These are phyloP conservation scores for Epichloe scottii DNA, from an alignment of 2,329 filamentous ascomycete species.

Conservation along the genomic window DNA sequence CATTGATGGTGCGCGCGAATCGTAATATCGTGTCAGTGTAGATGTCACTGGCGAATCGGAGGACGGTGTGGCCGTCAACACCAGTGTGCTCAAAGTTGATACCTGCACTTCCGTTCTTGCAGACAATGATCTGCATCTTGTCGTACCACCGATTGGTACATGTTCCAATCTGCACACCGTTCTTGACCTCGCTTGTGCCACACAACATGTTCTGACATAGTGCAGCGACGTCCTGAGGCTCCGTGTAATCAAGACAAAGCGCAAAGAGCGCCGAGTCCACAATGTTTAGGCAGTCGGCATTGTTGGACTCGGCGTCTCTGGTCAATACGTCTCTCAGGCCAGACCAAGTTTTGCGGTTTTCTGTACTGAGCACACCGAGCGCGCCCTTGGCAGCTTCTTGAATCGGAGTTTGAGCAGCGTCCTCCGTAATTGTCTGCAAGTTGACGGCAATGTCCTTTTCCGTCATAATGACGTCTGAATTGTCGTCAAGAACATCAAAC, in stretches of 20 bases:
- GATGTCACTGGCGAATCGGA: constrained; percentile 89
- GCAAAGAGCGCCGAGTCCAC: constrained; percentile 91
- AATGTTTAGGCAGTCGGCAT: constrained; percentile 89
- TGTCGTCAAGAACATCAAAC: constrained; percentile 94
- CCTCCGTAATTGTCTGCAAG: constrained; percentile 80
- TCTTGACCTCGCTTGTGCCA: constrained; percentile 81
- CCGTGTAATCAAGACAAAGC: constrained; percentile 84
- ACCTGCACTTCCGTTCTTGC: constrained; percentile 93
- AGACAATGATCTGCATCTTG: constrained; percentile 97
- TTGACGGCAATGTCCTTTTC: constrained; percentile 90
- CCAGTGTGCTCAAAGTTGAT: constrained; percentile 99
- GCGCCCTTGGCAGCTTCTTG: constrained; percentile 93
- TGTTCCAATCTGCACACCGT: constrained; percentile 89
- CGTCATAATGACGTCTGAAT: constrained; percentile 91
- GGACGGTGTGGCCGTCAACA: constrained; percentile 91
- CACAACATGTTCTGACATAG: constrained; percentile 99
- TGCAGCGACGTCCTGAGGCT: constrained; percentile 65
- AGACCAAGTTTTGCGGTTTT: constrained; percentile 95
- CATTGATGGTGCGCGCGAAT: constrained; percentile 91
- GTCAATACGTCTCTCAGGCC: constrained; percentile 79
- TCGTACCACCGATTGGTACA: constrained; percentile 99
- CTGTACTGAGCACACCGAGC: constrained; percentile 83
- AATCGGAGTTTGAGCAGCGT: constrained; percentile 79
- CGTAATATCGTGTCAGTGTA: constrained; percentile 97
- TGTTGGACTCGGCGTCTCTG: constrained; percentile 78